Percentiles rank a stretch among this genome's conserved stretches.
Evolutionary conservation across 1,139 yeast species (phyloP).

Genomic region (Zygotorulaspora mrakii): DNA sequence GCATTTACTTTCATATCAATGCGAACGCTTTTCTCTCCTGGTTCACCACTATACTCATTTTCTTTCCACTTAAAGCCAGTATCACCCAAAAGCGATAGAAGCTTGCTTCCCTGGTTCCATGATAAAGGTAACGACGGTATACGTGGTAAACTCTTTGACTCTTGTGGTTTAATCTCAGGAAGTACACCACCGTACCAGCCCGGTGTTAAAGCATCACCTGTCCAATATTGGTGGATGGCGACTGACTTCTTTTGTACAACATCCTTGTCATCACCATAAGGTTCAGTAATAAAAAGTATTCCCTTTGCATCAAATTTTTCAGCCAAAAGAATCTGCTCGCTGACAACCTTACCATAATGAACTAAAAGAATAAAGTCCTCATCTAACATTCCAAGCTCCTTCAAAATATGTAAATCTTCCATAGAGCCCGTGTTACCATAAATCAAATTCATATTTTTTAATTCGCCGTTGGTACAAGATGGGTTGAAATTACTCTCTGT

Average conservation of each 20-base stretch:
- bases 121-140: slow-evolving; percentile 78
- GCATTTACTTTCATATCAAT: slow-evolving; percentile 46
- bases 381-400: slow-evolving; percentile 38
- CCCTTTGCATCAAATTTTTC: slow-evolving; percentile 51
- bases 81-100: slow-evolving; percentile 44
- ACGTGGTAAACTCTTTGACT: slow-evolving; percentile 56
- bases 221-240: slow-evolving; percentile 58
- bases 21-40: slow-evolving; percentile 30
- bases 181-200: slow-evolving; percentile 59
- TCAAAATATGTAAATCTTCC: slow-evolving; percentile 52
- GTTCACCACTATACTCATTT: slow-evolving; percentile 38
- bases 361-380: slow-evolving; percentile 53
- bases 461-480: slow-evolving; percentile 56
- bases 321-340: slow-evolving; percentile 53
- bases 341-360: slow-evolving; percentile 55
- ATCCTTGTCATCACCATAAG: slow-evolving; percentile 35
- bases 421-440: slow-evolving; percentile 65
- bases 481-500: slow-evolving; percentile 60
- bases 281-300: slow-evolving; percentile 44
- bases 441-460: slow-evolving; percentile 47
- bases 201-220: slow-evolving; percentile 80
- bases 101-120: slow-evolving; percentile 57
- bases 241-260: slow-evolving; percentile 62
- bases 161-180: slow-evolving; percentile 41
- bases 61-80: slow-evolving; percentile 40